These are phyloP conservation scores for Pugionium dolabratum DNA, from an alignment of 345 rosid species.

Conservation along the genomic window DNA sequence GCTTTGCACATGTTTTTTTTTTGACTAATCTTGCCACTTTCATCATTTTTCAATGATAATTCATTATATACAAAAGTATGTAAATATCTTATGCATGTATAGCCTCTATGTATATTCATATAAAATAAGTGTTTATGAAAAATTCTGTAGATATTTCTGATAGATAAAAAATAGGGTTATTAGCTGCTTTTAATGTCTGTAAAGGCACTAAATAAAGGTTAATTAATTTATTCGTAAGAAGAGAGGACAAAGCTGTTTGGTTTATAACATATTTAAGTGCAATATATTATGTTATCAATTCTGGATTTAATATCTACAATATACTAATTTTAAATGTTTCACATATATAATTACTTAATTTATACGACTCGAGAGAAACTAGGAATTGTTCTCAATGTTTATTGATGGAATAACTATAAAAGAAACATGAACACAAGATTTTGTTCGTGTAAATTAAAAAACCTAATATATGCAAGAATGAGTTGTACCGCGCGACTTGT, in stretches of 20 bases:
- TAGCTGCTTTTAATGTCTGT: constrained; percentile 19
- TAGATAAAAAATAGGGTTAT: neutral
- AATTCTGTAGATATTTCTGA: neutral
- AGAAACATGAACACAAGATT: constrained; percentile 2
- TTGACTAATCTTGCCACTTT: constrained; percentile 25
- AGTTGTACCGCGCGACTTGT: constrained; percentile 22
- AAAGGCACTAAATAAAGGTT: constrained; percentile 3
- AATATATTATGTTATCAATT: neutral
- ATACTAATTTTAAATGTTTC: no score
- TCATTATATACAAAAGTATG: neutral
- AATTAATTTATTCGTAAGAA: constrained; percentile 2
- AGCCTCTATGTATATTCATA: constrained; percentile 1
- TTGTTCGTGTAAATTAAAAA: neutral
- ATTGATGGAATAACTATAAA: neutral
- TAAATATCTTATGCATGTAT: constrained; percentile 11
- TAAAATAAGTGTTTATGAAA: constrained; percentile 2
- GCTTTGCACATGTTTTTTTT: constrained; percentile 11
- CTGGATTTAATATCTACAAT: neutral
- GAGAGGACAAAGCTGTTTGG: neutral
- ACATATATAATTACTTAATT: no score
- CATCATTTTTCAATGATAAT: constrained; percentile 3
- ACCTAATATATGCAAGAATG: constrained; percentile 26
- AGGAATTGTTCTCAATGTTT: neutral
- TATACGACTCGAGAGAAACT: no score
- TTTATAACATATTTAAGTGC: neutral